Evolutionary conservation across 2,329 filamentous ascomycete genomes (phyloP), one percentile per base, ranked within the genome.

Genomic region (Cercospora sp.): DNA sequence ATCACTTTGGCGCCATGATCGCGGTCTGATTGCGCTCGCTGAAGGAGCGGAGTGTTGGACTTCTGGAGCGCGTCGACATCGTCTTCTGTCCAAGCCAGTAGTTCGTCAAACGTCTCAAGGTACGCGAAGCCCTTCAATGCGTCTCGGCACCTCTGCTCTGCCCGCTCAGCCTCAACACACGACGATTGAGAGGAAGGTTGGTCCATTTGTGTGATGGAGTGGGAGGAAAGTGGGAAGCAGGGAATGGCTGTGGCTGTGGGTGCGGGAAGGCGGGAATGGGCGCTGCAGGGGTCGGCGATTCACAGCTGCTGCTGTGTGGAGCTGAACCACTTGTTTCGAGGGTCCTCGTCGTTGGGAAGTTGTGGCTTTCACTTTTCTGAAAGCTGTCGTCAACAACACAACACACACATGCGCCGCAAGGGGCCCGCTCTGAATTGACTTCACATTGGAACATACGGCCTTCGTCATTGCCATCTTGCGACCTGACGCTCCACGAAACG

Each of bases 21-120:
- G 51, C 5, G 9, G n/a, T 21, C n/a, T 3, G 24, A 21, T 21
- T 45, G 45, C 40, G 61, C 61, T 18, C 71, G 57, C 9, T 77
- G 75, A 16, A 81, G 66, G 3, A 81, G 68, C 7, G 81, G 80
- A 3, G 77, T 81, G 59, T 81, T 82, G 26, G 80, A 73, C 66
- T 73, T 73, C 69, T 82, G 80, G 1, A 80, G 55, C 30, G 77
- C 74, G 68, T 81, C 78, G 40, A 76, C 72, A 3, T 77, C 70
- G 5, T 71, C 61, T 57, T 74, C 66, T 5, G 69, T 71, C 81
- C 80, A 82, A 5, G 62, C 37, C 6, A 78, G 71, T 8, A 82
- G 63, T 66, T 82, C 77, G 7, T 79, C 76, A 53, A 82, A 81
- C 8, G 76, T 78, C 60, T 82, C 79, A 49, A 82, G 79, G 66